Evolutionary conservation across 345 rosid genomes (phyloP).

Genomic region (Erodium maritimum): DNA sequence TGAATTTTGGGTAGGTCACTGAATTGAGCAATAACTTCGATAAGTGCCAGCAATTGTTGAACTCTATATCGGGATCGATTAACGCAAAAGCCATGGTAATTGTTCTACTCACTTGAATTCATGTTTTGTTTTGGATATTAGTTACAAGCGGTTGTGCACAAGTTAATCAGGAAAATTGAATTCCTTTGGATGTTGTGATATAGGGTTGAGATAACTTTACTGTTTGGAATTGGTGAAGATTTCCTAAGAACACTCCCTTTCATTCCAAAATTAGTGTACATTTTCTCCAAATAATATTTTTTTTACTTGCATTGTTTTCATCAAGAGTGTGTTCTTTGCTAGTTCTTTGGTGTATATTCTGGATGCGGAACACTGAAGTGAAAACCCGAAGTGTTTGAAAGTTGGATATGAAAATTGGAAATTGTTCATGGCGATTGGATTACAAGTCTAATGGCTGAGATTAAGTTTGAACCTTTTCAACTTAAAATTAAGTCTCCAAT

Average conservation of each 20-base stretch:
- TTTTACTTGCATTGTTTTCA: too few species aligned
- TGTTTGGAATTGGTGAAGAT: not conserved
- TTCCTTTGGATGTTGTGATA: not conserved
- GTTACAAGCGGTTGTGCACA: not conserved
- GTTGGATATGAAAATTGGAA: too few species aligned
- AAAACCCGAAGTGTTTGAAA: too few species aligned
- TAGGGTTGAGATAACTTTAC: not conserved
- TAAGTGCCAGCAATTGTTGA: constrained; percentile 80
- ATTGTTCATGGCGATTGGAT: too few species aligned
- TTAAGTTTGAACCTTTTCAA: too few species aligned
- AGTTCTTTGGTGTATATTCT: not conserved
- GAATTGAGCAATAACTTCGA: constrained; percentile 75
- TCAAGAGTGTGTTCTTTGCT: not conserved
- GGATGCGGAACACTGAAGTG: too few species aligned
- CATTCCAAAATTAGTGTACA: too few species aligned
- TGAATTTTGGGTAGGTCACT: constrained; percentile 27
- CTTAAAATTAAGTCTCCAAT: too few species aligned
- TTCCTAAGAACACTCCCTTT: too few species aligned
- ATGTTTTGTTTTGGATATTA: not conserved
- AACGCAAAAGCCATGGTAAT: constrained; percentile 54
- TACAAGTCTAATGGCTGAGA: too few species aligned
- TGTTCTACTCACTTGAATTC: not conserved
- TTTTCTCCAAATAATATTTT: too few species aligned
- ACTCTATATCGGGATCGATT: constrained; percentile 60
- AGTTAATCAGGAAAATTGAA: not conserved